Evolutionary conservation across 495 filamentous ascomycete species (phyloP).

Genomic region (Aspergillus ellipticus): DNA sequence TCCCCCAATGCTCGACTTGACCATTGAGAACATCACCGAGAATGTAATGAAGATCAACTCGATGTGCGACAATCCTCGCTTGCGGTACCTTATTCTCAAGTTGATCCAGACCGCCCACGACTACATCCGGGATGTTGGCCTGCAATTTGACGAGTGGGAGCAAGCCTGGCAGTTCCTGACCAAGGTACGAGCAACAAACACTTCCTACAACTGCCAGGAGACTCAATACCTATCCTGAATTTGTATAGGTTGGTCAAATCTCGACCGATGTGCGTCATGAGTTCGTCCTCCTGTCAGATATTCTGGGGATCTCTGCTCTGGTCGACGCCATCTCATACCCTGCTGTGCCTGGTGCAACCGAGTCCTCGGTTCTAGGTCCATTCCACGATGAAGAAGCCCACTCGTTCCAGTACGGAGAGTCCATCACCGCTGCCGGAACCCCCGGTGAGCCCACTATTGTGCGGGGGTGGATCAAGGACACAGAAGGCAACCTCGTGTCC

Average conservation of each 20-base stretch:
- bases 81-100: constrained; percentile 56
- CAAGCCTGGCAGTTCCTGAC: constrained; percentile 8
- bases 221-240: neutral
- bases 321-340: constrained; percentile 59
- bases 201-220: neutral
- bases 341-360: constrained; percentile 41
- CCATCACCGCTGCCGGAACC: constrained; percentile 55
- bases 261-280: constrained; percentile 65
- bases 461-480: constrained; percentile 65
- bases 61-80: constrained; percentile 50
- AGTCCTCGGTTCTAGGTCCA: constrained; percentile 76
- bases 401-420: constrained; percentile 61
- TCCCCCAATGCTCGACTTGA: constrained; percentile 56
- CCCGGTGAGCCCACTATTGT: constrained; percentile 48
- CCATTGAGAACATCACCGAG: constrained; percentile 66
- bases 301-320: constrained; percentile 71
- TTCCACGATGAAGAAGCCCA: constrained; percentile 51
- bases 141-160: constrained; percentile 11
- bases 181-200: neutral
- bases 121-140: constrained; percentile 5
- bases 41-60: constrained; percentile 64
- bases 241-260: constrained; percentile 62
- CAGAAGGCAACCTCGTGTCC: constrained; percentile 53
- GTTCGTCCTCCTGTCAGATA: constrained; percentile 81
- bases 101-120: constrained; percentile 6